phyloP scores from a whole-genome alignment of 768 basidiomycete species.

The Sutorius australiensis region DNA sequence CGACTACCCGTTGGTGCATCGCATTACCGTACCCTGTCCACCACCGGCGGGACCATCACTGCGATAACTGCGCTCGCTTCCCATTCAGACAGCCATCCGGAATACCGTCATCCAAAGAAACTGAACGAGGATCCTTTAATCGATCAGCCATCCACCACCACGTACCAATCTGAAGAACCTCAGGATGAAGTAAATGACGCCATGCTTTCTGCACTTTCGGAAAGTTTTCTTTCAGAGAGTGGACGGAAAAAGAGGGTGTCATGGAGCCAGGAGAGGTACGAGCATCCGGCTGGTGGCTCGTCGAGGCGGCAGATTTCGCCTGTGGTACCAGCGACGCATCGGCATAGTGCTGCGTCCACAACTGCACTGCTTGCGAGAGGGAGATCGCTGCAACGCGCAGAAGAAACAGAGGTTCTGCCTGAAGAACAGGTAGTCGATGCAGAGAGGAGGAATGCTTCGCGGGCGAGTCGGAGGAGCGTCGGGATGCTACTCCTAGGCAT shows the following conservation, averaged over 20 bases:
- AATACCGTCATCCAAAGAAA: constrained; percentile 32
- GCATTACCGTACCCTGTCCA: constrained; percentile 66
- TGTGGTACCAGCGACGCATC: constrained; percentile 30
- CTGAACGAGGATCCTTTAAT: constrained; percentile 21
- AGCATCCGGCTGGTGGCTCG: constrained; percentile 39
- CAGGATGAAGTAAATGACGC: constrained; percentile 50
- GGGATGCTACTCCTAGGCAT: constrained; percentile 79
- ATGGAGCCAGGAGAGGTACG: constrained; percentile 71
- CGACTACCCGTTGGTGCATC: constrained; percentile 53
- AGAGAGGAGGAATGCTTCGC: constrained; percentile 41
- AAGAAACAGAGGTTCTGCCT: constrained; percentile 20
- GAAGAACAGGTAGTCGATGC: constrained; percentile 24
- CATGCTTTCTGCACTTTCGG: constrained; percentile 54
- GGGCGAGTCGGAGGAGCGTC: constrained; percentile 65
- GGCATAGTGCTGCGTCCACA: constrained; percentile 24
- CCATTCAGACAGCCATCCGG: constrained; percentile 48
- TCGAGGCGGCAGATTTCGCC: constrained; percentile 36
- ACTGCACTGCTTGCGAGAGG: constrained; percentile 37
- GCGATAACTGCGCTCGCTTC: constrained; percentile 67
- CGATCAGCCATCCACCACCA: constrained; percentile 16
- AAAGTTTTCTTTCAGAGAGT: constrained; percentile 76
- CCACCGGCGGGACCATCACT: constrained; percentile 69
- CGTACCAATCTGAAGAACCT: constrained; percentile 20
- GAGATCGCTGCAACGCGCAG: constrained; percentile 41
- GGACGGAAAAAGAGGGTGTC: constrained; percentile 56